A percentile compares a stretch with the other conserved stretches of the same genome.
These are phyloP conservation scores for Limonium bicolor DNA, from an alignment of 148 eudicot species.

Conservation along the genomic window DNA sequence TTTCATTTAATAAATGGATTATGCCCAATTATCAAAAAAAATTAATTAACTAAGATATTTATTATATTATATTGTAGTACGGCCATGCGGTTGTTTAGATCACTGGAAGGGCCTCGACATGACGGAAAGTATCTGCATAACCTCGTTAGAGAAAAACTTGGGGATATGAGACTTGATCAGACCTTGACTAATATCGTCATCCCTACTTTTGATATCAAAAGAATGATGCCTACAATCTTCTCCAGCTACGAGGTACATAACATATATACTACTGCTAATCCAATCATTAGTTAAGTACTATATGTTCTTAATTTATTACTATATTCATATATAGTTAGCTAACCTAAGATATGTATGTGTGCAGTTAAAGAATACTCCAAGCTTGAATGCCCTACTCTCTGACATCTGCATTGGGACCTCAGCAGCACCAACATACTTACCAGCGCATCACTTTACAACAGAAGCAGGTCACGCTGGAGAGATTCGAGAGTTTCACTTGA, in stretches of 20 bases:
- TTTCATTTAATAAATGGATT: too few species aligned
- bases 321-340: not conserved
- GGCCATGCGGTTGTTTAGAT: constrained; percentile 9
- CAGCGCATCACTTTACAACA: constrained; percentile 35
- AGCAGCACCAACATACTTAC: constrained; percentile 57
- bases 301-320: too few species aligned
- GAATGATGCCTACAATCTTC: constrained; percentile 27
- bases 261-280: not conserved
- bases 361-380: constrained; percentile 13
- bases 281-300: not conserved
- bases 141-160: constrained; percentile 18
- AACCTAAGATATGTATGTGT: not conserved
- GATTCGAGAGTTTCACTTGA: constrained; percentile 29
- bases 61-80: not conserved
- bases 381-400: constrained; percentile 20
- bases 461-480: constrained; percentile 13
- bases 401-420: constrained; percentile 63
- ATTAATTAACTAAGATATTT: not conserved
- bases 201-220: constrained; percentile 33
- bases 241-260: constrained; percentile 27
- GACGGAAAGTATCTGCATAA: constrained; percentile 23
- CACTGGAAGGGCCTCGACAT: constrained; percentile 24
- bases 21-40: not conserved
- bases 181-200: constrained; percentile 32
- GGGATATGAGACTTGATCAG: constrained; percentile 12